Conservation (phyloP, 768 basidiomycete species). For the Tephrocybe sp. region DNA sequence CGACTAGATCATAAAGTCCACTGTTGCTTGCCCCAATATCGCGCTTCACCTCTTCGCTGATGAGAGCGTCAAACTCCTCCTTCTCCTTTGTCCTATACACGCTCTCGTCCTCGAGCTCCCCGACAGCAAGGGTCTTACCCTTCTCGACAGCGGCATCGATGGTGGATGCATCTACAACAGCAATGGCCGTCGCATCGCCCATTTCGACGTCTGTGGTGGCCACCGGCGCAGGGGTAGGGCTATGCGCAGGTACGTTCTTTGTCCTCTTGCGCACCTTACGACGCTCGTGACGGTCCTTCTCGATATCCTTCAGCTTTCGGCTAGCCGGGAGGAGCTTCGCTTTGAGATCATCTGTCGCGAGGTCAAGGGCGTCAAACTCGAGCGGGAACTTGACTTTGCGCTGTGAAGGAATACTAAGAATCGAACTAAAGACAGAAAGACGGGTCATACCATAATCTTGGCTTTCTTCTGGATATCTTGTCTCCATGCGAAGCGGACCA, state of each 20-base stretch:
- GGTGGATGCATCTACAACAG: conserved; percentile 19
- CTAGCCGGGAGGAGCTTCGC: conserved; percentile 70
- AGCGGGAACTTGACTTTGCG: conserved; percentile 91
- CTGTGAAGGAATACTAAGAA: conserved; percentile 30
- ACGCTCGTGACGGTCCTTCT: conserved; percentile 83
- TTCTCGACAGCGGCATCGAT: conserved; percentile 23
- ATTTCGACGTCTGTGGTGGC: conserved; percentile 48
- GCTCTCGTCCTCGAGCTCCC: conserved; percentile 64
- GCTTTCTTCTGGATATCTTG: conserved; percentile 89
- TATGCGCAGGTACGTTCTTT: conserved; percentile 38
- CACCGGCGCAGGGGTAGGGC: conserved; percentile 22
- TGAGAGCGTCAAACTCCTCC: conserved; percentile 60
- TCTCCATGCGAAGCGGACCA: conserved; percentile 97
- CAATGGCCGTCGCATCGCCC: conserved; percentile 30
- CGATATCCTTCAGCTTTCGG: conserved; percentile 72
- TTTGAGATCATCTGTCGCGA: conserved; percentile 79
- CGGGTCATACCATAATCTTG: conserved; percentile 82
- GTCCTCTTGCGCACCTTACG: conserved; percentile 79
- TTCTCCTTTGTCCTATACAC: conserved; percentile 65
- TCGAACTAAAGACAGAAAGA: not conserved
- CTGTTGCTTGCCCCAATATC: conserved; percentile 77
- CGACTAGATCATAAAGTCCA: conserved; percentile 89
- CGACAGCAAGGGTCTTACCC: conserved; percentile 31
- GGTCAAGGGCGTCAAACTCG: conserved; percentile 84
- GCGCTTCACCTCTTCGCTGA: conserved; percentile 59